Conservation (phyloP, 495 filamentous ascomycete species). For the Neurospora tetrasperma region DNA sequence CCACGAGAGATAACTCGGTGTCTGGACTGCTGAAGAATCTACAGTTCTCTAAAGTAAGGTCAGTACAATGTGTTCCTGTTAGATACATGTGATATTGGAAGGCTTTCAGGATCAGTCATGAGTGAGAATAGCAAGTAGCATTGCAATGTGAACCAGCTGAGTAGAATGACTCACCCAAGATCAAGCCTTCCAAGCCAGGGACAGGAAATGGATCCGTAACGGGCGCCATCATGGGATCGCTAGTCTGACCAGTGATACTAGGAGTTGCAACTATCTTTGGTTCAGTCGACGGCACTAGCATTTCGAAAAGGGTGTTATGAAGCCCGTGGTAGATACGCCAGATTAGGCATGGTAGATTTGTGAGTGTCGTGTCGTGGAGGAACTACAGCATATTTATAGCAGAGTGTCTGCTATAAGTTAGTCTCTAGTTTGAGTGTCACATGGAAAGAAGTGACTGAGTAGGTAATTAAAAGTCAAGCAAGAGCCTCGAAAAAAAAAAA, state of each 20-base stretch:
- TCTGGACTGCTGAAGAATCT: conserved; percentile 23
- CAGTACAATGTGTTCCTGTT: not conserved
- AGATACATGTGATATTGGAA: not conserved
- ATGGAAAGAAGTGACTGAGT: no score
- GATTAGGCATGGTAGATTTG: not conserved
- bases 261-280: not conserved
- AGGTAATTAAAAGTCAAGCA: not conserved
- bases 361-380: not conserved
- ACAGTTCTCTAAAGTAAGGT: conserved; percentile 26
- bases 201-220: not conserved
- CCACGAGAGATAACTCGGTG: conserved; percentile 23
- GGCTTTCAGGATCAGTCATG: not conserved
- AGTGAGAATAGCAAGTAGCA: not conserved
- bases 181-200: not conserved
- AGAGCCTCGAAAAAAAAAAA: not conserved
- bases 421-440: not conserved
- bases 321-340: not conserved
- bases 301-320: not conserved
- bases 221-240: not conserved
- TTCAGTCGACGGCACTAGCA: not conserved
- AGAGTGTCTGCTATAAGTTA: no score
- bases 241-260: not conserved
- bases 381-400: not conserved
- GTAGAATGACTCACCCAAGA: not conserved
- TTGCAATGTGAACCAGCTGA: not conserved